Conservation (phyloP, 169 alveolate genomes). For the Plasmodium fragile region DNA sequence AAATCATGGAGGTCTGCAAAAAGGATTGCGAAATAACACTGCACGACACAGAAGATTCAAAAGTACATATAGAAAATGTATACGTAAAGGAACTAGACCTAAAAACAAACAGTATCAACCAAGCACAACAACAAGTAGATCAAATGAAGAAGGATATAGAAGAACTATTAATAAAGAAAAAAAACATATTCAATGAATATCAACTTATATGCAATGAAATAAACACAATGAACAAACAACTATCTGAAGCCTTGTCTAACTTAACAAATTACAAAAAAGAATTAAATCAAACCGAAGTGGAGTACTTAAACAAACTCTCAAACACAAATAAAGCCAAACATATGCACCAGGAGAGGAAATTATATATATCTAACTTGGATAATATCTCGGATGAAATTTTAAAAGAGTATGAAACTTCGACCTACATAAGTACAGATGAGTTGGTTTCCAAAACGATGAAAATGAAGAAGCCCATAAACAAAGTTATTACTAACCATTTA, state of each 20-base stretch:
- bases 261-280: constrained; percentile 36
- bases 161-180: constrained; percentile 34
- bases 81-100: constrained; percentile 45
- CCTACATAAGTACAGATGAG: constrained; percentile 35
- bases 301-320: constrained; percentile 62
- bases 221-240: constrained; percentile 16
- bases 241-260: constrained; percentile 11
- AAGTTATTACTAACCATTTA: constrained; percentile 22
- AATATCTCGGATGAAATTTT: constrained; percentile 60
- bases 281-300: constrained; percentile 33
- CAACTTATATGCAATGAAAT: constrained; percentile 50
- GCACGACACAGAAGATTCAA: constrained; percentile 54
- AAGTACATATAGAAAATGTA: constrained; percentile 47
- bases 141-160: constrained; percentile 22
- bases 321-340: constrained; percentile 66
- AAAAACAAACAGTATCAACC: constrained; percentile 20
- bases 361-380: constrained; percentile 35
- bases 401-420: constrained; percentile 34
- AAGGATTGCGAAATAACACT: constrained; percentile 71
- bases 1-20: constrained; percentile 59
- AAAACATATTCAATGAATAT: constrained; percentile 35
- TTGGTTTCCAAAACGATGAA: constrained; percentile 8
- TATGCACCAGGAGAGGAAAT: constrained; percentile 72
- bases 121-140: constrained; percentile 34
- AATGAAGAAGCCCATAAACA: constrained; percentile 43